phyloP scores from a whole-genome alignment of 768 basidiomycete genomes.

The Tremella fuciformis region DNA sequence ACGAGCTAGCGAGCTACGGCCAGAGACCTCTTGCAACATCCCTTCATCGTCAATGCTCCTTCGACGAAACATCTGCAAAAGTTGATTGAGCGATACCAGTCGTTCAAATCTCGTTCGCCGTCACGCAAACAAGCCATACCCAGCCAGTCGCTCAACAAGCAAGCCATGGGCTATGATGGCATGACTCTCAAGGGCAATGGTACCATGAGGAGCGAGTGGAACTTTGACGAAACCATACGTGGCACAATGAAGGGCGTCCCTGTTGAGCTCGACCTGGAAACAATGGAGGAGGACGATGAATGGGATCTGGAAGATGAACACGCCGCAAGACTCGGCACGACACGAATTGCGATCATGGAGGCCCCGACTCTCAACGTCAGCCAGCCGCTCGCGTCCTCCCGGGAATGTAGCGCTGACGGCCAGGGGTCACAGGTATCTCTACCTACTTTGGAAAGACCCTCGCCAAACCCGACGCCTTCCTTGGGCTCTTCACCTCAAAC shows the following conservation, averaged over 20 bases:
- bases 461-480: conserved; percentile 39
- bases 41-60: conserved; percentile 80
- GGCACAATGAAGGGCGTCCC: conserved; percentile 44
- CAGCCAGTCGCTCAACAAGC: conserved; percentile 51
- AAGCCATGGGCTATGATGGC: conserved; percentile 25
- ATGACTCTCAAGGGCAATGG: conserved; percentile 21
- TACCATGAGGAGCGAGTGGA: conserved; percentile 89
- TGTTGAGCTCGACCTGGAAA: conserved; percentile 33
- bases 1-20: conserved; percentile 73
- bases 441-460: conserved; percentile 53
- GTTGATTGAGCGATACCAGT: conserved; percentile 81
- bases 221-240: conserved; percentile 61
- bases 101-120: conserved; percentile 62
- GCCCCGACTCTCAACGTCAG: conserved; percentile 27
- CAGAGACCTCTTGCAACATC: conserved; percentile 86
- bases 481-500: conserved; percentile 56
- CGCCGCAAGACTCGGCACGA: conserved; percentile 16
- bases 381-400: neutral
- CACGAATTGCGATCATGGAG: conserved; percentile 37
- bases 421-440: conserved; percentile 56
- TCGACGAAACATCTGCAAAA: conserved; percentile 81
- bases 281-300: conserved; percentile 36
- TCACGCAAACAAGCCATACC: conserved; percentile 55
- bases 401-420: neutral
- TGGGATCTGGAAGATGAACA: conserved; percentile 53